These are phyloP conservation scores for Xylariales sp. DNA, from an alignment of 2,329 filamentous ascomycete species.

Conservation along the genomic window DNA sequence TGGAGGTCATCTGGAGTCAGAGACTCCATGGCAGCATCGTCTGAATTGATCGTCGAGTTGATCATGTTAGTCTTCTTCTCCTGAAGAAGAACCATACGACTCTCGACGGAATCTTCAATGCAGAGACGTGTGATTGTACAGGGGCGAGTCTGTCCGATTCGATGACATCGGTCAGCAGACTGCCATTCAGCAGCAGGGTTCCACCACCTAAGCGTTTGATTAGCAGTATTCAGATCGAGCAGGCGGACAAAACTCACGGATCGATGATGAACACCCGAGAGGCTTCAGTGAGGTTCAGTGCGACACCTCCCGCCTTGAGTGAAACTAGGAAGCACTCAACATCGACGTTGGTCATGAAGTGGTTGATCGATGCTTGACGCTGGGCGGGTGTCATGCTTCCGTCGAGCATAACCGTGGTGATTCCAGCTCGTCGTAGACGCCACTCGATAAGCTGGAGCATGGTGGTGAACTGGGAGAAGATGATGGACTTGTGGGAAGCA, in stretches of 20 bases:
- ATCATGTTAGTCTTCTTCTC: conserved; percentile 99
- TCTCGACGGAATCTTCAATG: conserved; percentile 96
- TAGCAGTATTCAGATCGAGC: neutral
- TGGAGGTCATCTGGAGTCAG: conserved; percentile 89
- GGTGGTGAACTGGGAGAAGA: conserved; percentile 94
- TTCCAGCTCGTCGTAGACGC: conserved; percentile 92
- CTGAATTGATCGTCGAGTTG: conserved; percentile 90
- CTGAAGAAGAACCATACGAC: conserved; percentile 88
- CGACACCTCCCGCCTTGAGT: conserved; percentile 92
- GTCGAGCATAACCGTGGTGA: conserved; percentile 97
- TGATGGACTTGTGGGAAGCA: conserved; percentile 91
- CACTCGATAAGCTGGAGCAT: conserved; percentile 98
- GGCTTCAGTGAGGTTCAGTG: conserved; percentile 90
- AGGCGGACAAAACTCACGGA: conserved; percentile 57
- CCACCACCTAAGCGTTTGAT: conserved; percentile 69
- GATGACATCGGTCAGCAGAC: conserved; percentile 87
- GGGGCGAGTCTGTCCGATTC: conserved; percentile 89
- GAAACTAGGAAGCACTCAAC: conserved; percentile 96
- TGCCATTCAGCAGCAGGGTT: conserved; percentile 99
- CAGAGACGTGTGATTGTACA: conserved; percentile 92
- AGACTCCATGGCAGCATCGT: conserved; percentile 86
- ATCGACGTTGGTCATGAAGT: conserved; percentile 93
- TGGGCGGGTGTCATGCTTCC: conserved; percentile 95
- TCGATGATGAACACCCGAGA: conserved; percentile 95
- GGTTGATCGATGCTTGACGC: conserved; percentile 87